Percentiles rank a stretch among this genome's conserved stretches.
These are phyloP conservation scores for Bromus sterilis DNA, from an alignment of 176 grass and related monocot species.

Conservation along the genomic window DNA sequence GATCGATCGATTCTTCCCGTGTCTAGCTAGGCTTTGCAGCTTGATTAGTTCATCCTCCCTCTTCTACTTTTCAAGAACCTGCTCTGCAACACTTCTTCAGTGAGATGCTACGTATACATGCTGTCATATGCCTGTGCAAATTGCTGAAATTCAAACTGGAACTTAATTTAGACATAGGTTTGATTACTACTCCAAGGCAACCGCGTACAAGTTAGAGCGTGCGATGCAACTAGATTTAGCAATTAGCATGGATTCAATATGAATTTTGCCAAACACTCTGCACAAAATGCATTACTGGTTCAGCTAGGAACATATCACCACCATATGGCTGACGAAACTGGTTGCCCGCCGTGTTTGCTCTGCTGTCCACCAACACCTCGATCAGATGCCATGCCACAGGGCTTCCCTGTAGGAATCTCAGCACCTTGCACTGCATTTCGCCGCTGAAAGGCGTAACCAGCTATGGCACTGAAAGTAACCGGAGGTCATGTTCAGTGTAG, in stretches of 20 bases:
- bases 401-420: not conserved
- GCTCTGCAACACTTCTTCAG: not conserved
- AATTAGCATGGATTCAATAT: conserved; percentile 10
- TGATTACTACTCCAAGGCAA: no score
- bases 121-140: not conserved
- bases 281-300: not conserved
- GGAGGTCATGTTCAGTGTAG: conserved; percentile 19
- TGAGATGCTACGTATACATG: not conserved
- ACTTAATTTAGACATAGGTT: no score
- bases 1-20: not conserved
- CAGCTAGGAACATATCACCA: not conserved
- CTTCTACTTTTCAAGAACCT: no score
- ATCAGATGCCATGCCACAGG: not conserved
- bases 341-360: not conserved
- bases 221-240: not conserved
- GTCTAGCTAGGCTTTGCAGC: not conserved
- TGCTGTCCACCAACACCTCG: not conserved
- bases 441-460: not conserved
- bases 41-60: no score
- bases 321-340: not conserved
- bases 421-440: not conserved
- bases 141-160: not conserved
- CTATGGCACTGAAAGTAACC: conserved; percentile 2
- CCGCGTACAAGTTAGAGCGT: not conserved
- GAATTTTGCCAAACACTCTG: no score